These are phyloP conservation scores for Sanghuangporus weigelae DNA, from an alignment of 1,284 basidiomycete species.

Conservation along the genomic window DNA sequence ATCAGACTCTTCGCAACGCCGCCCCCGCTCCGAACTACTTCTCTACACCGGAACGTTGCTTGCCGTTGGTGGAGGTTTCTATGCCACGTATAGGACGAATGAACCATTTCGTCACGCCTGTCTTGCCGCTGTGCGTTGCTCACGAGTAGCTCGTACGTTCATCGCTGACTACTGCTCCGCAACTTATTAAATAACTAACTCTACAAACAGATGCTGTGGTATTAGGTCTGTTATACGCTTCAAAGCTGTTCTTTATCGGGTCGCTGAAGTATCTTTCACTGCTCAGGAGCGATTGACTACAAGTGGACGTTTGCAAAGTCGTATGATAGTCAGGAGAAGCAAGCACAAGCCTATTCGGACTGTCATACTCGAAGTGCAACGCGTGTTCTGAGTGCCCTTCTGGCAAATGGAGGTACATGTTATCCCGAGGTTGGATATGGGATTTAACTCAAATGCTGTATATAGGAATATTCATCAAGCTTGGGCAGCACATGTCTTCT, in stretches of 20 bases:
- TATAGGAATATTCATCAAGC: constrained; percentile 84
- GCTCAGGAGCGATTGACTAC: constrained; percentile 69
- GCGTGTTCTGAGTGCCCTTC: constrained; percentile 71
- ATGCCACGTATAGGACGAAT: constrained; percentile 51
- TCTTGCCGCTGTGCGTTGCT: constrained; percentile 69
- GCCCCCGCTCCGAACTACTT: constrained; percentile 10
- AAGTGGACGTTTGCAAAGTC: constrained; percentile 65
- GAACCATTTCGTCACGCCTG: constrained; percentile 60
- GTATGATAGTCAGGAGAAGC: constrained; percentile 53
- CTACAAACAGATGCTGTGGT: constrained; percentile 49
- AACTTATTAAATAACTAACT: constrained; percentile 1
- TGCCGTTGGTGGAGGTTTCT: constrained; percentile 31
- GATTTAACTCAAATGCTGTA: not conserved
- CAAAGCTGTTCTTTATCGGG: not conserved
- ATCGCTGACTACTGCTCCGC: not conserved
- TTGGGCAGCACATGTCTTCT: constrained; percentile 86
- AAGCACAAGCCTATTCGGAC: constrained; percentile 56
- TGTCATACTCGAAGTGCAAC: constrained; percentile 81
- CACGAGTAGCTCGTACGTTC: constrained; percentile 53
- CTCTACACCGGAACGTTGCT: constrained; percentile 14
- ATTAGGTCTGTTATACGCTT: constrained; percentile 24
- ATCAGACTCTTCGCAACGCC: not conserved
- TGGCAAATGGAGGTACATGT: constrained; percentile 77
- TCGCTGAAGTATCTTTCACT: not conserved
- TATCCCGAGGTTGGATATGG: not conserved